Base-by-base conservation (phyloP, 495 filamentous ascomycete genomes). In the Neohortaea acidophila region DNA sequence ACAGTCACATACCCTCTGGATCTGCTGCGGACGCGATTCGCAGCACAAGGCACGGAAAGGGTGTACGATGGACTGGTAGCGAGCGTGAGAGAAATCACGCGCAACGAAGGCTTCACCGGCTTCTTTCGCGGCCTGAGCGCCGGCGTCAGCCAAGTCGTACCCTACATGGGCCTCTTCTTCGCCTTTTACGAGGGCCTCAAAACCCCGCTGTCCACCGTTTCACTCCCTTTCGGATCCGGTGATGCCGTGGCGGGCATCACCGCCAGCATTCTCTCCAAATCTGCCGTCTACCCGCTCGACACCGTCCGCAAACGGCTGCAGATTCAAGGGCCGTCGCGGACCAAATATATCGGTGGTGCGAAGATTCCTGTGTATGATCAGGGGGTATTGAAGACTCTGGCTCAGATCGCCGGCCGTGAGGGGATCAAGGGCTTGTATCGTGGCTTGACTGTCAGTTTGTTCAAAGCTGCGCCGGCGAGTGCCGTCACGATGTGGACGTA, bases 401-500 rank as follows among this genome's bases (percentile, higher is more conserved):
- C 53, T 32, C 55, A 63, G 47, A 92, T 94, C 39, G 46, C 89
- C 33, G 55, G 49, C 46, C 65, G 55, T 11, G 89, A 99, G 55
- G 85, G 89, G 2, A 51, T 68, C 12, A 67, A 81, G 39, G 91
- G 89, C 0, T 51, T 99, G 41, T 99, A 96, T 57, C 66, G 84
- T 32, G 89, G 89, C 2, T 58, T 99, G 44, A 77, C 77, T 3
- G 84, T 96, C 2, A 84, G 84, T 50, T 56, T 99, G 59, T 45
- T 94, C 42, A 99, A 99, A 65, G 84, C 89, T 12, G 91, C 87
- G 21, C 89, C 89, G 32, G 77, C 91, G 15, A 92, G 84, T 59
- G 91, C 89, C 1, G 74, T 94, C 14, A 99, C 89, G 0, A 89
- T 99, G 81, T 99, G 91, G 89, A 94, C 87, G 1, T 96, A 94